A percentile compares a stretch with the other conserved stretches of the same genome.
Conservation (phyloP, 148 eudicot genomes). For the Cornus florida region DNA sequence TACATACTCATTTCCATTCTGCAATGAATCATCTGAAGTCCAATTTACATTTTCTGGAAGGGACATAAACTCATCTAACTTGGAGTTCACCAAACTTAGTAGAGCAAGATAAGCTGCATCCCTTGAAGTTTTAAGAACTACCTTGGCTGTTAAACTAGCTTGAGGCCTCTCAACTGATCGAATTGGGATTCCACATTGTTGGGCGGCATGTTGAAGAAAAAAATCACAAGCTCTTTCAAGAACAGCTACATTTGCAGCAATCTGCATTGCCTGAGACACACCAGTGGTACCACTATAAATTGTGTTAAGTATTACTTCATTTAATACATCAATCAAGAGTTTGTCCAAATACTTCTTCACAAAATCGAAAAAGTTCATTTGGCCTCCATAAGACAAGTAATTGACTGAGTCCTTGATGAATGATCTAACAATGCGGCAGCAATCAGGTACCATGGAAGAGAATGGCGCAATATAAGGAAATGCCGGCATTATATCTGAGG, state of each 20-base stretch:
- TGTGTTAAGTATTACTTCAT: conserved; percentile 62
- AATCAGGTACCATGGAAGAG: conserved; percentile 87
- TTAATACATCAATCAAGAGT: conserved; percentile 76
- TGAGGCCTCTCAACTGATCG: conserved; percentile 64
- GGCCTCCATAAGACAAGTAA: conserved; percentile 78
- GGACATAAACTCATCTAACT: conserved; percentile 68
- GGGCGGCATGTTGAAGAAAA: conserved; percentile 75
- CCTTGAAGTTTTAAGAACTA: conserved; percentile 77
- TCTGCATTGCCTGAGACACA: conserved; percentile 92
- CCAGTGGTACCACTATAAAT: conserved; percentile 61
- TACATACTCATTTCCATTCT: conserved; percentile 57
- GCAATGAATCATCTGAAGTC: conserved; percentile 72
- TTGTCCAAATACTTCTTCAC: conserved; percentile 77
- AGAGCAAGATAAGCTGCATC: conserved; percentile 83
- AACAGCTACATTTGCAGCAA: conserved; percentile 83
- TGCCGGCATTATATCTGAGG: conserved; percentile 87
- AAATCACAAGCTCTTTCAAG: conserved; percentile 87
- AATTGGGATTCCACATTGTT: conserved; percentile 67
- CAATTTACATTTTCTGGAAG: conserved; percentile 74
- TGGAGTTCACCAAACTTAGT: conserved; percentile 59
- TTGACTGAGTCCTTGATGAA: conserved; percentile 83
- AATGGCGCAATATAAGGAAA: conserved; percentile 94
- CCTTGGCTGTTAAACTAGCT: conserved; percentile 67
- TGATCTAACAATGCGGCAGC: conserved; percentile 74
- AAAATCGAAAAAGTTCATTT: conserved; percentile 60